A percentile compares a stretch with the other conserved stretches of the same genome.
phyloP scores from a whole-genome alignment of 257 asterid genomes.

The Solanum lignicaule region DNA sequence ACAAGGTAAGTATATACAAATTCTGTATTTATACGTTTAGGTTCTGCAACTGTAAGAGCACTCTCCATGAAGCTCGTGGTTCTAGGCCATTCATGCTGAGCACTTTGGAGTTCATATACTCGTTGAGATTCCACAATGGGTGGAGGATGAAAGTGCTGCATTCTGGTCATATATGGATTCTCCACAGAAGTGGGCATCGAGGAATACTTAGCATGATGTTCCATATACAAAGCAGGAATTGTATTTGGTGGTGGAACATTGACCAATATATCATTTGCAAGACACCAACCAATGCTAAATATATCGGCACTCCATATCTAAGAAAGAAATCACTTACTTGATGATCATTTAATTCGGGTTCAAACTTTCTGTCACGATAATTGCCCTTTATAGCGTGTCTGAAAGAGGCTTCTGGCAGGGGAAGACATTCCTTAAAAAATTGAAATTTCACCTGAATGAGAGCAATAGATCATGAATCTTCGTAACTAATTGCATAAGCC shows the following conservation, averaged over 20 bases:
- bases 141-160: not conserved
- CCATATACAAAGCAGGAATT: not conserved
- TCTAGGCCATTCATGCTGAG: not conserved
- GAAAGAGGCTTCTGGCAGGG: slow-evolving; percentile 49
- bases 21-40: not conserved
- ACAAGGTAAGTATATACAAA: no score
- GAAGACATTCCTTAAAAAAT: slow-evolving; percentile 67
- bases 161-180: slow-evolving; percentile 14
- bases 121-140: not conserved
- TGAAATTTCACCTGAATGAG: slow-evolving; percentile 61
- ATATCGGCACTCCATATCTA: not conserved
- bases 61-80: not conserved
- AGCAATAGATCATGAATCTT: slow-evolving; percentile 2
- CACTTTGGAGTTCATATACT: not conserved
- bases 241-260: not conserved
- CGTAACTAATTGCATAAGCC: not conserved
- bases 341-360: slow-evolving; percentile 47
- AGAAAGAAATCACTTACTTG: slow-evolving; percentile 42
- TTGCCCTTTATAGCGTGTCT: slow-evolving; percentile 43
- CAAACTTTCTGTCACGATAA: slow-evolving; percentile 48
- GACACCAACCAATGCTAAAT: not conserved
- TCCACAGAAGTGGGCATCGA: slow-evolving; percentile 6
- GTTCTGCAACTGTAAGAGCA: slow-evolving; percentile 8
- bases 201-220: slow-evolving; percentile 13
- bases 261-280: not conserved